Percentiles rank a stretch among this genome's conserved stretches.
These are phyloP conservation scores for Lentinula sp. DNA, from an alignment of 768 basidiomycete species.

Conservation along the genomic window DNA sequence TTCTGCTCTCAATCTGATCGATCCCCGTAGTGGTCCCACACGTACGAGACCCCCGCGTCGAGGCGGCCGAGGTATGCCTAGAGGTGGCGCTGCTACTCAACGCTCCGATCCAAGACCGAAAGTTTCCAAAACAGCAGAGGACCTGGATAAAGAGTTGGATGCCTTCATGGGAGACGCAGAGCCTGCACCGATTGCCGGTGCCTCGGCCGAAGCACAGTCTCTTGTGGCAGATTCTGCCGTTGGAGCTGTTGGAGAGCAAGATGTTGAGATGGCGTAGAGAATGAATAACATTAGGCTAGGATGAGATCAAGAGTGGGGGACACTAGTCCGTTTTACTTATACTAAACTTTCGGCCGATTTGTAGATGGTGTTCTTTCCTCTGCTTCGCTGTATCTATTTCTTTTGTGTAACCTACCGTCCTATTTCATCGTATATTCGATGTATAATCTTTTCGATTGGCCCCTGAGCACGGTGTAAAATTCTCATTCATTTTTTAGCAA, in stretches of 20 bases:
- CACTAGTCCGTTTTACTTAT: neutral
- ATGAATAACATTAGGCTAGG: neutral
- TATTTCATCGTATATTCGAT: neutral
- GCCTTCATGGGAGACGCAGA: slow-evolving; percentile 70
- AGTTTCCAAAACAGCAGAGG: slow-evolving; percentile 62
- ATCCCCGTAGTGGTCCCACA: slow-evolving; percentile 34
- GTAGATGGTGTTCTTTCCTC: neutral
- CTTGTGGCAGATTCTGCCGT: neutral
- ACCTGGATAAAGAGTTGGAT: slow-evolving; percentile 86
- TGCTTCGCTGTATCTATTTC: neutral
- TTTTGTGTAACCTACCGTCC: neutral
- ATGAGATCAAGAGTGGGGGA: neutral
- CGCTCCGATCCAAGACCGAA: slow-evolving; percentile 19
- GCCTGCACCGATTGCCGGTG: slow-evolving; percentile 3
- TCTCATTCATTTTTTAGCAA: too few relatives aligned
- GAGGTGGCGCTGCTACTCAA: slow-evolving; percentile 15
- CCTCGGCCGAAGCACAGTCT: neutral
- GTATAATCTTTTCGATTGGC: neutral
- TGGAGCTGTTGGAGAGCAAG: slow-evolving; percentile 15
- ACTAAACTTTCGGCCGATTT: neutral
- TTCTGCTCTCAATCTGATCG: neutral
- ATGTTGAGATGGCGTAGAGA: slow-evolving; percentile 34
- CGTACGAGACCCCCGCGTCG: slow-evolving; percentile 32
- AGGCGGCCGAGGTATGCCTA: slow-evolving; percentile 18
- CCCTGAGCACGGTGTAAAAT: neutral